Base-by-base conservation (phyloP, 371 early-diverging fungal species). In the Lichtheimia corymbifera region DNA sequence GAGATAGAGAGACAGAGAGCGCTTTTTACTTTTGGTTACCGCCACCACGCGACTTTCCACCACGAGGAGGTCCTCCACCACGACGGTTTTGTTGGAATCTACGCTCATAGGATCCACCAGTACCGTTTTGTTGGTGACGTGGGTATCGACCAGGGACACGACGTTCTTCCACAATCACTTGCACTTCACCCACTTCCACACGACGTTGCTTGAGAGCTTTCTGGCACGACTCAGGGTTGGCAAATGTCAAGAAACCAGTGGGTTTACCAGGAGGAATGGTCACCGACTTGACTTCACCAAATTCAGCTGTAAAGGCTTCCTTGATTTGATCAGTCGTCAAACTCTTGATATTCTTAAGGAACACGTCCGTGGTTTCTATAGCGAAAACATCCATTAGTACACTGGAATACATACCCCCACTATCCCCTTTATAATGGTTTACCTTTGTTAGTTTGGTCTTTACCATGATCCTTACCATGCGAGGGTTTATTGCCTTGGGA, bases 111-210 rank as follows among this genome's bases (percentile, higher is more conserved):
- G 55, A 43, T 12, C 14, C 30, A 28, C 65, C 65, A 20, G 45
- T 58, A 20, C 55, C 57, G 9, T 35, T 35, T 35, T 35, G 35
- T 35, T 35, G 35, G 42, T 59, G 64, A 25, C 62, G 62, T n/a
- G 35, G 15, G 45, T 47, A 62, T 45, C 52, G 43, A 53, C 51
- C 53, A 40, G 57, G 51, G 12, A 52, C 18, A 50, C 77, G 75
- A 50, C 80, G 77, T 56, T 80, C 80, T 61, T 80, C 80, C 12
- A 75, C 77, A 20, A 71, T 43, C 0, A 76, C 77, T 15, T 54
- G 47, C 2, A 55, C 47, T 6, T 58, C 56, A n/a, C 63, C 65
- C n/a, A 73, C 52, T 1, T 35, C 41, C 0, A 80, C 72, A 52
- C 63, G 69, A 40, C 70, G 72, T 59, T 74, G 77, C 18, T 62